A percentile compares a stretch with the other conserved stretches of the same genome.
Evolutionary conservation across 2,329 filamentous ascomycete genomes (phyloP).

Genomic region (Claviceps lovelessii): DNA sequence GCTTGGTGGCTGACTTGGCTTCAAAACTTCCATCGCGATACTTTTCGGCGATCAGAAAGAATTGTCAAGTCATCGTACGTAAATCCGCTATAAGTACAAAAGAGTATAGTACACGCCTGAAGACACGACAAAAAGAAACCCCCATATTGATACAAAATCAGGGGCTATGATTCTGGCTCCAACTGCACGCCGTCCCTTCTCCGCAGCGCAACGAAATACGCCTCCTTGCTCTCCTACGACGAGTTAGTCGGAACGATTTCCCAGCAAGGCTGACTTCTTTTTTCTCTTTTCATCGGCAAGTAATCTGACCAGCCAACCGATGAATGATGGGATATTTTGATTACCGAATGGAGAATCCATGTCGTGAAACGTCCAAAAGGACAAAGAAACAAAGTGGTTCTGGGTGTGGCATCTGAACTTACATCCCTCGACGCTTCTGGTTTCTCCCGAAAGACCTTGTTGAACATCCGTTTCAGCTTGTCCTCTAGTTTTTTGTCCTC

Average conservation of each 20-base stretch:
- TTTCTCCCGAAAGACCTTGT: slow-evolving; percentile 72
- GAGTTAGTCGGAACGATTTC: not conserved
- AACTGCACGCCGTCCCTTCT: slow-evolving; percentile 38
- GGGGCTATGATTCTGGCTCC: slow-evolving; percentile 2
- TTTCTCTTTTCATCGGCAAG: too few relatives aligned
- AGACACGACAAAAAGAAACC: not conserved
- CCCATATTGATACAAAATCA: not conserved
- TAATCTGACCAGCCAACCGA: too few relatives aligned
- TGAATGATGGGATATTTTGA: too few relatives aligned
- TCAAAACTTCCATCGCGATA: too few relatives aligned
- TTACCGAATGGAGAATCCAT: too few relatives aligned
- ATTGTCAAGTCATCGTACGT: too few relatives aligned
- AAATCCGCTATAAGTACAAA: not conserved
- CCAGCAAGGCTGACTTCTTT: too few relatives aligned
- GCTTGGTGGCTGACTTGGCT: too few relatives aligned
- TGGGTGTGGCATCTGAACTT: slow-evolving; percentile 19
- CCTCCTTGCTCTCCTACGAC: slow-evolving; percentile 45
- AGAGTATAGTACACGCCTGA: not conserved
- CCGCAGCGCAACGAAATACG: slow-evolving; percentile 68
- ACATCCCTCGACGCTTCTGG: slow-evolving; percentile 81
- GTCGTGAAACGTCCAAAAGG: not conserved
- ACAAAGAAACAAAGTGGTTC: not conserved
- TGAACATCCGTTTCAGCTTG: slow-evolving; percentile 62
- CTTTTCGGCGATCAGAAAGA: too few relatives aligned
- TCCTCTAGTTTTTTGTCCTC: slow-evolving; percentile 73